Conservation (phyloP, 202 grass and related monocot genomes). For the Schoenoplectus triqueter region DNA sequence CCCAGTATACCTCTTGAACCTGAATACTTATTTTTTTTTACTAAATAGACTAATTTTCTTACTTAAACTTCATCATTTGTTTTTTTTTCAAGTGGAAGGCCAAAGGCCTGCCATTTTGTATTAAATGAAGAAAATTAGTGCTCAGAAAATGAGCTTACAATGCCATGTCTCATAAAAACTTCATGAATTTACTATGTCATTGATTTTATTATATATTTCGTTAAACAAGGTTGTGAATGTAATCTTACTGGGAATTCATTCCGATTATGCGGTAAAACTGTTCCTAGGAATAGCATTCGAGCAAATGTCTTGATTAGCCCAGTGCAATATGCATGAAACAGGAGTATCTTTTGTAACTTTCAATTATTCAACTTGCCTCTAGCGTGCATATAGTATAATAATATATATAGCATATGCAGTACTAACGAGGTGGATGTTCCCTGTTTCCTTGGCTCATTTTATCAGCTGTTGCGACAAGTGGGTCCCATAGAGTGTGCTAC, state of each 20-base stretch:
- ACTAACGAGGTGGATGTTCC: background rate
- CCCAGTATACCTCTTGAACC: background rate
- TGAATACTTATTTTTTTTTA: background rate
- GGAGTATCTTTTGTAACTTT: constrained; percentile 12
- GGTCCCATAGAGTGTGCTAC: constrained; percentile 65
- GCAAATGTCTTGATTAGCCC: background rate
- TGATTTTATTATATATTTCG: background rate
- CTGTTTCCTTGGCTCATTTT: background rate
- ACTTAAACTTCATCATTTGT: background rate
- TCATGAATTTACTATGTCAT: background rate
- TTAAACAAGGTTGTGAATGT: background rate
- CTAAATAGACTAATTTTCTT: background rate
- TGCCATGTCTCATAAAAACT: background rate
- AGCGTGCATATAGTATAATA: background rate
- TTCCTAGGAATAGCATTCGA: background rate
- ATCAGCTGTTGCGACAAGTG: constrained; percentile 68
- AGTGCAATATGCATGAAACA: no score
- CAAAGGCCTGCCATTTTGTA: no score
- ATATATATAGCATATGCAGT: background rate
- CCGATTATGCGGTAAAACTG: background rate
- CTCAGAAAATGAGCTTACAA: no score
- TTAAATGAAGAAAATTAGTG: no score
- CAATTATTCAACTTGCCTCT: background rate
- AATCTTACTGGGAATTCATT: constrained; percentile 16
- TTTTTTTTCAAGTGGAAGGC: no score